Conservation (phyloP, 2,329 filamentous ascomycete genomes). For the Lecanicillium sp. region DNA sequence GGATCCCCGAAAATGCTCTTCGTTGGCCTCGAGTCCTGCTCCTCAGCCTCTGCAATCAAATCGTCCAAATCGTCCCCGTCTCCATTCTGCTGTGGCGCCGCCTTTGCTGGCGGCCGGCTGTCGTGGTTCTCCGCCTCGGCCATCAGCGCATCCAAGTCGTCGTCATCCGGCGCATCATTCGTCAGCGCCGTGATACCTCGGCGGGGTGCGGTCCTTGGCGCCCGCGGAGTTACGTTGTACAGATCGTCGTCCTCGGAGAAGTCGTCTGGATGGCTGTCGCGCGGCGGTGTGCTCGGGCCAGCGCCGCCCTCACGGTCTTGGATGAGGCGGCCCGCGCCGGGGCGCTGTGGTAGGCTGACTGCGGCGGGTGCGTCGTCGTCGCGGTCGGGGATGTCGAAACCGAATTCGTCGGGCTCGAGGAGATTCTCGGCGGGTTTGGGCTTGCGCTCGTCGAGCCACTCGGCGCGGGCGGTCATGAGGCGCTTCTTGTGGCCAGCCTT, state of each 20-base stretch:
- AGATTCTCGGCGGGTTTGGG: conserved; percentile 39
- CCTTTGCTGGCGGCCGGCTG: conserved; percentile 9
- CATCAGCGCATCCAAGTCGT: conserved; percentile 50
- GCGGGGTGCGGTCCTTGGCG: conserved; percentile 17
- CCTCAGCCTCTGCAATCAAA: conserved; percentile 45
- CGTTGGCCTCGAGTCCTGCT: conserved; percentile 13
- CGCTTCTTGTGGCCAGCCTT: conserved; percentile 83
- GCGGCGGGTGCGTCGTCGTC: not conserved
- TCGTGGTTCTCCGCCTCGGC: conserved; percentile 36
- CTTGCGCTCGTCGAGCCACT: conserved; percentile 77
- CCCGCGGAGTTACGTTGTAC: conserved; percentile 47
- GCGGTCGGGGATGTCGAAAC: not conserved
- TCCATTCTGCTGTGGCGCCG: conserved; percentile 14
- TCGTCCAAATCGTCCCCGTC: conserved; percentile 48
- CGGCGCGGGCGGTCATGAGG: conserved; percentile 66
- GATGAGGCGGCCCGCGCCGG: conserved; percentile 6
- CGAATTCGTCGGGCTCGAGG: conserved; percentile 25
- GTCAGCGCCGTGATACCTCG: conserved; percentile 18
- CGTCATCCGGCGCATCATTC: conserved; percentile 33
- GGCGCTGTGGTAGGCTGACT: conserved; percentile 23
- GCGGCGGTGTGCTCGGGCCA: conserved; percentile 18
- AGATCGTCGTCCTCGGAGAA: conserved; percentile 44
- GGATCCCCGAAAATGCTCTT: conserved; percentile 9
- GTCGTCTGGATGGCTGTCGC: conserved; percentile 30
- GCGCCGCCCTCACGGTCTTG: conserved; percentile 19